Conservation (phyloP, 1,284 basidiomycete genomes). For the Cryptococcus amylolentus region DNA sequence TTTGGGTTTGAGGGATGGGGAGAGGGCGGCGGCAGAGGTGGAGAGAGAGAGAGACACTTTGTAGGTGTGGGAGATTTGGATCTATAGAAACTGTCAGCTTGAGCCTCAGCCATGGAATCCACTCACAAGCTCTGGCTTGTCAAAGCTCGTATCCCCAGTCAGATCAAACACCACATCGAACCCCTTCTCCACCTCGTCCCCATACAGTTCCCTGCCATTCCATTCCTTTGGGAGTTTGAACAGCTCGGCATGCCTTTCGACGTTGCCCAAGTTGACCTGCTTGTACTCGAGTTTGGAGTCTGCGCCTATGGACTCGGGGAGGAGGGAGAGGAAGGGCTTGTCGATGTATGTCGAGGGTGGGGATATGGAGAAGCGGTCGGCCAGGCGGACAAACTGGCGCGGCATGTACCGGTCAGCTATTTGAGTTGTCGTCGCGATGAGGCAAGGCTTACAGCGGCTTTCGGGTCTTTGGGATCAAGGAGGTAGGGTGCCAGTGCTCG, state of each 20-base stretch:
- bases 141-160: slow-evolving; percentile 68
- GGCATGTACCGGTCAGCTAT: background rate
- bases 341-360: slow-evolving; percentile 87
- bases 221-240: slow-evolving; percentile 33
- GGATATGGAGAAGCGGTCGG: slow-evolving; percentile 77
- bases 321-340: slow-evolving; percentile 65
- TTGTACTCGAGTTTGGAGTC: slow-evolving; percentile 59
- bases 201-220: slow-evolving; percentile 16
- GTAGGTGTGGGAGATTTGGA: slow-evolving; percentile 72
- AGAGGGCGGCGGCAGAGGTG: slow-evolving; percentile 55
- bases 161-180: slow-evolving; percentile 47
- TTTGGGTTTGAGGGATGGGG: slow-evolving; percentile 59
- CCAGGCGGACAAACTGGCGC: slow-evolving; percentile 66
- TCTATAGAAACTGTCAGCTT: slow-evolving; percentile 21
- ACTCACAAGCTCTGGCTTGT: slow-evolving; percentile 69
- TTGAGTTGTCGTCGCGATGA: background rate
- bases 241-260: slow-evolving; percentile 30
- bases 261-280: slow-evolving; percentile 72
- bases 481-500: slow-evolving; percentile 31
- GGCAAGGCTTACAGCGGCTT: slow-evolving; percentile 14
- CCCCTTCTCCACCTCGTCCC: slow-evolving; percentile 12
- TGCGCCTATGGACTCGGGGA: slow-evolving; percentile 40
- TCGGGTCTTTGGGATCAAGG: slow-evolving; percentile 15
- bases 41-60: slow-evolving; percentile 67
- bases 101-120: slow-evolving; percentile 1